Conservation (phyloP, 208 protist genomes). For the Acanthamoeba rhysodes region DNA sequence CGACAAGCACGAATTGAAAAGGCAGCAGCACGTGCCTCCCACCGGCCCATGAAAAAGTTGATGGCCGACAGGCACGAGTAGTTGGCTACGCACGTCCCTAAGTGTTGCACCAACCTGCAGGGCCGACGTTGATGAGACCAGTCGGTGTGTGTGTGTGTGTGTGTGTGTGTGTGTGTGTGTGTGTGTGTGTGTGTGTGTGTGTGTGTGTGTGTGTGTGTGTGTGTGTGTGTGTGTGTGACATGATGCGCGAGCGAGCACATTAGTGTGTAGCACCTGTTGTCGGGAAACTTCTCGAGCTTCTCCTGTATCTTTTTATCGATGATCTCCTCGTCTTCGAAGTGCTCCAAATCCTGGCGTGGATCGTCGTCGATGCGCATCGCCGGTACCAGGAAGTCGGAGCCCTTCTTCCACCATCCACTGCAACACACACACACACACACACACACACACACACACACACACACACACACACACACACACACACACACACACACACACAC, state of each 20-base stretch:
- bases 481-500: neutral
- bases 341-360: neutral
- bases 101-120: neutral
- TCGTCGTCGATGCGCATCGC: conserved; percentile 40
- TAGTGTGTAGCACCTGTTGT: neutral
- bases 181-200: no score
- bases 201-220: no score
- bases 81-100: neutral
- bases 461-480: neutral
- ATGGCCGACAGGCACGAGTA: neutral
- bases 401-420: conserved; percentile 16
- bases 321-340: conserved; percentile 50
- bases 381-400: neutral
- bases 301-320: neutral
- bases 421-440: neutral
- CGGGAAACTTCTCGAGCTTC: neutral
- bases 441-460: neutral
- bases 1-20: neutral
- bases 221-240: no score
- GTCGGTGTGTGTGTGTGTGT: no score
- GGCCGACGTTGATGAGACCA: neutral
- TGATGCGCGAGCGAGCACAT: no score
- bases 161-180: neutral
- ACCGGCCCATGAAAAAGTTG: conserved; percentile 56
- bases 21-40: neutral